phyloP scores from a whole-genome alignment of 2,329 filamentous ascomycete species.

The Aspergillus costaricaensis region DNA sequence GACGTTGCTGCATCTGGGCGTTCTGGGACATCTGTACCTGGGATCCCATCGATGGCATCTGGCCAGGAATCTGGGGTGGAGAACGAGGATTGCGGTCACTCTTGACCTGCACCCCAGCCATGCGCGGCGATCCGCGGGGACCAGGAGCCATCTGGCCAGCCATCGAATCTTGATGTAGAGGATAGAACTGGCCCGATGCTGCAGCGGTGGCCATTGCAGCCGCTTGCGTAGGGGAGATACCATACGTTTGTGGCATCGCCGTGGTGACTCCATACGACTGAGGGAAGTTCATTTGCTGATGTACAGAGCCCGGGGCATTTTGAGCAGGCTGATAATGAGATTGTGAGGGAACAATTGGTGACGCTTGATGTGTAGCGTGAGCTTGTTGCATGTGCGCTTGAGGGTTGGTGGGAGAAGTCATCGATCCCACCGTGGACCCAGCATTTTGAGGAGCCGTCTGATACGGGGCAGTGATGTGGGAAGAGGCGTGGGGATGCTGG shows the following conservation, averaged over 20 bases:
- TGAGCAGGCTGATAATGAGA: constrained; percentile 66
- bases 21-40: constrained; percentile 56
- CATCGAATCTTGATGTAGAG: constrained; percentile 71
- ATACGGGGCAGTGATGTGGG: constrained; percentile 63
- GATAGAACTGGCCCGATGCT: constrained; percentile 79
- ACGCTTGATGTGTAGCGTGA: constrained; percentile 67
- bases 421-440: constrained; percentile 51
- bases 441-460: constrained; percentile 59
- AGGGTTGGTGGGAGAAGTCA: constrained; percentile 73
- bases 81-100: constrained; percentile 75
- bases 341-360: constrained; percentile 78
- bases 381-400: constrained; percentile 64
- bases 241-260: constrained; percentile 73
- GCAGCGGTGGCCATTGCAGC: constrained; percentile 94
- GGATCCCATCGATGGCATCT: constrained; percentile 53
- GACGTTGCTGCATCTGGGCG: constrained; percentile 62
- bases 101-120: constrained; percentile 69
- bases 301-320: constrained; percentile 60
- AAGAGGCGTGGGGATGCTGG: constrained; percentile 63
- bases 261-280: constrained; percentile 73
- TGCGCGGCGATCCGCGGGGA: constrained; percentile 70
- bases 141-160: constrained; percentile 60
- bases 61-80: constrained; percentile 67
- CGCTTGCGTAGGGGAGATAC: constrained; percentile 79
- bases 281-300: constrained; percentile 77